Evolutionary conservation across 805 yeast genomes (phyloP), one percentile per base, ranked within the genome.

Genomic region (Scheffersomyces spartinae): DNA sequence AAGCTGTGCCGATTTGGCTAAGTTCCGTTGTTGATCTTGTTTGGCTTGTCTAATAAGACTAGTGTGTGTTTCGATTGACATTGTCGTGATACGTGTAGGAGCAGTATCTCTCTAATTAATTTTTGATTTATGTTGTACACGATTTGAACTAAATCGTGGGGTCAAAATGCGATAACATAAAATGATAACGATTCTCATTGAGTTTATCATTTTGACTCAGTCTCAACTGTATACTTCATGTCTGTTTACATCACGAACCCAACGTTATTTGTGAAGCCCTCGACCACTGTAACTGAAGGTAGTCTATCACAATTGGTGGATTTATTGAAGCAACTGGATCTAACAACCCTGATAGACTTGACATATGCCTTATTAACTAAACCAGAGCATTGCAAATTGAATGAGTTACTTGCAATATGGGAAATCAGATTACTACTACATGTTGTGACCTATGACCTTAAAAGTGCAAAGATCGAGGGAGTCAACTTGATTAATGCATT

Each of bases 381-480:
- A 23, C 21, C 9, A 13, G 18, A 27, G 25, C n/a, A 14, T 9
- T 26, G 32, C 10, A 18, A 33, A 2, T 13, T 22, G 13, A 18
- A 23, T 12, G 39, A 42, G 9, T 33, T 31, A 9, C 24, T 49
- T 10, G 35, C 33, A 20, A 18, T 56, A 13, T 60, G 64, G 64
- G 56, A 55, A 24, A 43, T 53, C 6, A 38, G 66, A n/a, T 36
- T 60, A 13, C 33, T 40, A 9, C 35, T 51, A 7, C 38, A 42
- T 8, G 26, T 58, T 4, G 57, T 57, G 38, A 43, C 40, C 26
- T 38, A 47, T 26, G 49, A 47, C 23, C 38, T 55, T 9, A 29
- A 32, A 3, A 25, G 28, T 5, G 65, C 65, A 4, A 52, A 49
- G 30, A 35, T 39, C 13, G 66, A 60, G 31, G 64, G 62, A 4